Evolutionary conservation across 2,329 filamentous ascomycete species (phyloP).

Genomic region (Metarhizium rileyi): DNA sequence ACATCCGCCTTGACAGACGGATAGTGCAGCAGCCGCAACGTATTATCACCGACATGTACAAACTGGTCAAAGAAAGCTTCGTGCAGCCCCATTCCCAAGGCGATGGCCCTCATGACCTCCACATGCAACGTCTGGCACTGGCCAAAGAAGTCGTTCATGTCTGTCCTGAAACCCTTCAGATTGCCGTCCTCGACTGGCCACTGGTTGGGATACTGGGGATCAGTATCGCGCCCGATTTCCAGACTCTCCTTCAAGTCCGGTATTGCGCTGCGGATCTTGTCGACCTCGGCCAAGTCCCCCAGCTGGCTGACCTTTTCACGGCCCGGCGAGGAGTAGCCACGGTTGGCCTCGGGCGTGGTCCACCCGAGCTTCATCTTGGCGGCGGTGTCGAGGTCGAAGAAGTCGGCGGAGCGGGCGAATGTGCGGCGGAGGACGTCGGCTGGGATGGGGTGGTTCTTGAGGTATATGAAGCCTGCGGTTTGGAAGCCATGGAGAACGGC

Average conservation of each 20-base stretch:
- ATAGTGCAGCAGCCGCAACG: constrained; percentile 66
- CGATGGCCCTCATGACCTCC: constrained; percentile 75
- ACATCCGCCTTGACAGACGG: constrained; percentile 55
- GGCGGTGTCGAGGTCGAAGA: constrained; percentile 55
- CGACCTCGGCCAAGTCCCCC: constrained; percentile 44
- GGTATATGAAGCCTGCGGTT: constrained; percentile 80
- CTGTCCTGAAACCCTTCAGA: constrained; percentile 52
- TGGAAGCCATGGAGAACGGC: constrained; percentile 74
- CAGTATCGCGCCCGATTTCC: constrained; percentile 54
- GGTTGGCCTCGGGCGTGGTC: constrained; percentile 63
- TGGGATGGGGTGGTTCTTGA: constrained; percentile 68
- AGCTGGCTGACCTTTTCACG: constrained; percentile 61
- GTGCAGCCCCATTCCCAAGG: constrained; percentile 66
- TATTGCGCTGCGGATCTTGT: constrained; percentile 43
- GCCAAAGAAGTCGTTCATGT: constrained; percentile 68
- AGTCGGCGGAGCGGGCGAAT: constrained; percentile 58
- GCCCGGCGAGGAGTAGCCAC: constrained; percentile 61
- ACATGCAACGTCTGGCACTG: constrained; percentile 65
- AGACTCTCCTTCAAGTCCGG: constrained; percentile 59
- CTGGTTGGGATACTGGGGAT: constrained; percentile 57
- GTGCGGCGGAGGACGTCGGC: constrained; percentile 46
- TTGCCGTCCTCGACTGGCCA: constrained; percentile 52
- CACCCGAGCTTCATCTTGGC: constrained; percentile 59
- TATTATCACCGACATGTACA: constrained; percentile 62
- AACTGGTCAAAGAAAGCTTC: constrained; percentile 67